Evolutionary conservation across 2,329 filamentous ascomycete species (phyloP), one percentile per base, ranked within the genome.

Genomic region (Sporothrix pallida): DNA sequence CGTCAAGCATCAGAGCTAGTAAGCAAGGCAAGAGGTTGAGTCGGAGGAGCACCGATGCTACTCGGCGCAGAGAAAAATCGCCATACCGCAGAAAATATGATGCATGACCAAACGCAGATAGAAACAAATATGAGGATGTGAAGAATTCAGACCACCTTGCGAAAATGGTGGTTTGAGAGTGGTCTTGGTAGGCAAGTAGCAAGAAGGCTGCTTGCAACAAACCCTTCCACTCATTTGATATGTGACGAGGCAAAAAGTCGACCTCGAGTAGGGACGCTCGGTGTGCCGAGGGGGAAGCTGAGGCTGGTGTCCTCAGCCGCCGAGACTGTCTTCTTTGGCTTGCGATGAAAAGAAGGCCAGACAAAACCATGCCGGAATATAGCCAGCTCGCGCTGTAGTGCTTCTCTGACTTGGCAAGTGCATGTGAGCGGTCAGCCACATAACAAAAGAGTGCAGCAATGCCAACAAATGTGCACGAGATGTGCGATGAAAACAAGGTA

Each of bases 181-280:
- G 86, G 23, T 86, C 84, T 48, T 89, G 86, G 77, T 89, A 91
- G 13, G 88, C 81, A 3, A 85, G 77, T 65, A 85, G 81, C 20
- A 90, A 80, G 60, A 88, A 82, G 20, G 85, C 80, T 15, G 84
- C 83, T 76, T 91, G 89, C 87, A 91, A 89, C 84, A 88, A 87
- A 1, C 90, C 90, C 80, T 91, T 91, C 85, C 89, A 90, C 78
- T 92, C 90, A 75, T 91, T 85, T 0, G 87, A 88, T 76, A 91
- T 87, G 63, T 86, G 83, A 70, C 89, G 83, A 0, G 86, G 83
- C 5, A 91, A 80, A 71, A 87, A 86, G 0, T 80, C 80, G 52
- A 82, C 78, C 69, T 81, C 80, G 20, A 76, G 52, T n/a, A 54
- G 31, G 2, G 62, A 8, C 4, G 63, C 37, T 10, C 50, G 42